These are phyloP conservation scores for Leishmania aethiopica DNA, from an alignment of 208 protist species.

Conservation along the genomic window DNA sequence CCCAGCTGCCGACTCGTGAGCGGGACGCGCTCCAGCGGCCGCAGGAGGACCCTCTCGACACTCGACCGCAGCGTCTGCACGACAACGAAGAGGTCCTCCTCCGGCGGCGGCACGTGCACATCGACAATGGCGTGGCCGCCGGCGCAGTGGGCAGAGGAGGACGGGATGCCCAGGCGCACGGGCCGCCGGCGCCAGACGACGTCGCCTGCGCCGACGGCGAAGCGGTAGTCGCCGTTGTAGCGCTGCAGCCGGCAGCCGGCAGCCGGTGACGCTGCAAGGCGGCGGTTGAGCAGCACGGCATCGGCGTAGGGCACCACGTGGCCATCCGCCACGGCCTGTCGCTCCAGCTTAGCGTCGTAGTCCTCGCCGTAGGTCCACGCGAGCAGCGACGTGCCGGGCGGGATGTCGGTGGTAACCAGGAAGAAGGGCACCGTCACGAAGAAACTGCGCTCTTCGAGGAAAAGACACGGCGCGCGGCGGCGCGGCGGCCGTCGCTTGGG, in stretches of 20 bases:
- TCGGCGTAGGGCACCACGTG: conserved; percentile 68
- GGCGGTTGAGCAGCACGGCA: conserved; percentile 62
- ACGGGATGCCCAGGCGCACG: background rate
- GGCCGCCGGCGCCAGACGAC: conserved; percentile 78
- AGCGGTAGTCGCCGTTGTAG: conserved; percentile 84
- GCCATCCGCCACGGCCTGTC: conserved; percentile 63
- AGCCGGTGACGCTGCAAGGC: conserved; percentile 4
- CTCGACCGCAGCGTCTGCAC: conserved; percentile 39
- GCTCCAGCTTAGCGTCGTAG: conserved; percentile 87
- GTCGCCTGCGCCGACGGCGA: conserved; percentile 64
- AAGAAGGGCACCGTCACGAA: conserved; percentile 86
- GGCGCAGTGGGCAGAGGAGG: background rate
- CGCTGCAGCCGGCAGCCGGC: conserved; percentile 39
- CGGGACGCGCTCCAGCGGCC: conserved; percentile 29
- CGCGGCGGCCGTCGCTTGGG: conserved; percentile 14
- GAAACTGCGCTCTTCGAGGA: conserved; percentile 62
- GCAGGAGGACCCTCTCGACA: conserved; percentile 57
- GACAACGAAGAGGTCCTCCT: conserved; percentile 74
- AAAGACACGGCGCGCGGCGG: conserved; percentile 34
- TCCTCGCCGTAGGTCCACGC: conserved; percentile 90
- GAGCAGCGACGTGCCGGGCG: conserved; percentile 62
- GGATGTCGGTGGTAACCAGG: conserved; percentile 74
- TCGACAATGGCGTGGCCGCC: background rate
- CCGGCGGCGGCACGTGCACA: conserved; percentile 22
- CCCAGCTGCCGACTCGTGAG: conserved; percentile 16